phyloP scores from a whole-genome alignment of 1,284 basidiomycete genomes.

The Exobasidium rhododendri region DNA sequence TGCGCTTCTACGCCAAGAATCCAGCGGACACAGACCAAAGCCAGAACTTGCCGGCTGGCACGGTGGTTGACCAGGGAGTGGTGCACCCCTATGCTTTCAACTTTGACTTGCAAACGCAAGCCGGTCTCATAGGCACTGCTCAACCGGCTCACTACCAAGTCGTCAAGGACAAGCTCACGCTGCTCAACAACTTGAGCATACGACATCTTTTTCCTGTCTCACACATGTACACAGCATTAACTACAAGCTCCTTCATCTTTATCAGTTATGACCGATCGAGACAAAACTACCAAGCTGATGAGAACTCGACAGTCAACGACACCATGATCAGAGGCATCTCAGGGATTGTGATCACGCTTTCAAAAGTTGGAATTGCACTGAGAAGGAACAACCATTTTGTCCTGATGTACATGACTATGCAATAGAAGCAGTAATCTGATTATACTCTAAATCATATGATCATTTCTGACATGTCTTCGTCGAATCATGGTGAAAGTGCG shows the following conservation, averaged over 20 bases:
- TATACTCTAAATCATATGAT: no score
- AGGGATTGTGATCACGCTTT: no score
- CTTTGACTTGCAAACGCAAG: slow-evolving; percentile 66
- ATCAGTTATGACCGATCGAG: no score
- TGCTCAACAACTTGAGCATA: slow-evolving; percentile 45
- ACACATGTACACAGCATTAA: no score
- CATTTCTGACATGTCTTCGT: background rate
- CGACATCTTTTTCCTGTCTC: no score
- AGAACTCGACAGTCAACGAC: no score
- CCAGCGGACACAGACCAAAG: slow-evolving; percentile 43
- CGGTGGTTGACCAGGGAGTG: slow-evolving; percentile 59
- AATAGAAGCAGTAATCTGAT: background rate
- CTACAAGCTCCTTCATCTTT: no score
- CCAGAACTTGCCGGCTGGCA: slow-evolving; percentile 54
- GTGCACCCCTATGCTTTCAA: slow-evolving; percentile 58
- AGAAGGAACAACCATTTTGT: no score
- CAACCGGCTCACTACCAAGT: slow-evolving; percentile 72
- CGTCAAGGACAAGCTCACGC: slow-evolving; percentile 71
- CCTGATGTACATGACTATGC: background rate
- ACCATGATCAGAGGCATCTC: no score
- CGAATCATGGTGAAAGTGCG: background rate
- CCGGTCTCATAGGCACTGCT: slow-evolving; percentile 68
- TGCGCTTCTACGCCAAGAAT: slow-evolving; percentile 53
- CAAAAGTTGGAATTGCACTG: no score
- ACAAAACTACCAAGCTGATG: no score